Conservation (phyloP, 352 stramenopile species). For the Globisporangium nodosum region DNA sequence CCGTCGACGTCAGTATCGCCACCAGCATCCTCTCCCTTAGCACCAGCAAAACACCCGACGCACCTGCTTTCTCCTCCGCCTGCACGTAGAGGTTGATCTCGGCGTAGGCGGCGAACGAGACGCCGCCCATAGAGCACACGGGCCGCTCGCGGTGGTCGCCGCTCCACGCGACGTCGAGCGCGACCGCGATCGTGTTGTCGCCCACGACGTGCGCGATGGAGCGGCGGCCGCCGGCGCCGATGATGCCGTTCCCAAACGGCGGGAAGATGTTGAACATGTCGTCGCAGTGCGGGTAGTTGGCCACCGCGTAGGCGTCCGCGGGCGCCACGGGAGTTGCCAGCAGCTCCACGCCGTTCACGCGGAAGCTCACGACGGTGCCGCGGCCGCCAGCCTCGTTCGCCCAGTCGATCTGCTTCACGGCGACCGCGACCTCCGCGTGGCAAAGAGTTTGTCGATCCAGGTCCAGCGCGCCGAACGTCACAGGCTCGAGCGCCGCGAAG, state of each 20-base stretch:
- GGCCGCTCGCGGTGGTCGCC: constrained; percentile 41
- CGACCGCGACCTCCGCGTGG: constrained; percentile 65
- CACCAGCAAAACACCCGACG: not conserved
- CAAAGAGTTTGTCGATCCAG: constrained; percentile 64
- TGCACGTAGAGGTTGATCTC: constrained; percentile 82
- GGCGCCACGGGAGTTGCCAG: constrained; percentile 47
- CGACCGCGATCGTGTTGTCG: constrained; percentile 29
- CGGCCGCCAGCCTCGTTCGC: constrained; percentile 31
- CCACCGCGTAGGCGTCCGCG: constrained; percentile 49
- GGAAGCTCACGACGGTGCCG: constrained; percentile 54
- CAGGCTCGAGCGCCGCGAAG: constrained; percentile 41
- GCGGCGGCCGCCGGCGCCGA: constrained; percentile 45
- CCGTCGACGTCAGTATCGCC: not conserved
- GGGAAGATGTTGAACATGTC: constrained; percentile 84
- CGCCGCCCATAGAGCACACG: constrained; percentile 74
- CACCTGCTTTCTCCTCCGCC: constrained; percentile 72
- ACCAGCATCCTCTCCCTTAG: not conserved
- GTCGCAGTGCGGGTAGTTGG: constrained; percentile 81
- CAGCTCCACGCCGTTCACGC: constrained; percentile 58
- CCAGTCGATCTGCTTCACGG: constrained; percentile 84
- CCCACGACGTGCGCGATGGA: constrained; percentile 63
- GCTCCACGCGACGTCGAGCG: constrained; percentile 56
- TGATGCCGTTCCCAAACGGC: constrained; percentile 68
- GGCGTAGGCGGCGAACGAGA: constrained; percentile 68
- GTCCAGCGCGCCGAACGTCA: constrained; percentile 40